phyloP scores from a whole-genome alignment of 2,329 filamentous ascomycete species.

The Achaetomium macrosporum region DNA sequence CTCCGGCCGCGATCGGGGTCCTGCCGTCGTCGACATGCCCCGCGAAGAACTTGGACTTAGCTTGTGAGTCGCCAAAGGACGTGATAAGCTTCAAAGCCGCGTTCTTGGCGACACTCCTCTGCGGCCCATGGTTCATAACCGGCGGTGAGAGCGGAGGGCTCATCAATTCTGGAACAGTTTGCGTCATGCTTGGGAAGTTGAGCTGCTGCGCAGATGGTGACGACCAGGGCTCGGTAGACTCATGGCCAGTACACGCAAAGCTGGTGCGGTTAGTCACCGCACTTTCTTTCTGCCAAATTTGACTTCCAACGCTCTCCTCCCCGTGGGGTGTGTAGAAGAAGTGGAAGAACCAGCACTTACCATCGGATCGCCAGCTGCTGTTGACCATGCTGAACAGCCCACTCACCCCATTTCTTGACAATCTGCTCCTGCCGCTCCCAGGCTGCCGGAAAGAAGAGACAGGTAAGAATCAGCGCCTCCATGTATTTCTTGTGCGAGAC shows the following conservation, averaged over 20 bases:
- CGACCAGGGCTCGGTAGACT: conserved; percentile 80
- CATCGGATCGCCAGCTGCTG: conserved; percentile 87
- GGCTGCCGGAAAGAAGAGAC: conserved; percentile 72
- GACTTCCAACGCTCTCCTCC: not conserved
- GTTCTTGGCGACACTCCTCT: conserved; percentile 65
- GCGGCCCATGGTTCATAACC: conserved; percentile 52
- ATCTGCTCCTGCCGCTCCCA: conserved; percentile 89
- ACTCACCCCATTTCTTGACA: conserved; percentile 90
- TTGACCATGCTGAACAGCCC: conserved; percentile 78
- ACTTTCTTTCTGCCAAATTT: not conserved
- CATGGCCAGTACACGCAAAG: conserved; percentile 84
- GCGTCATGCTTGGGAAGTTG: conserved; percentile 45
- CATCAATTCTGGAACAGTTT: conserved; percentile 55
- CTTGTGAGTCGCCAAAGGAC: conserved; percentile 63
- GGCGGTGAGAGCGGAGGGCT: conserved; percentile 73
- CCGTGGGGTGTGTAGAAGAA: not conserved
- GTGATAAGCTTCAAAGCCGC: conserved; percentile 89
- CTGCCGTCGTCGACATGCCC: conserved; percentile 46
- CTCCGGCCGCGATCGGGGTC: conserved; percentile 75
- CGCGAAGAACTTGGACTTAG: conserved; percentile 60
- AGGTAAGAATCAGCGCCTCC: conserved; percentile 87
- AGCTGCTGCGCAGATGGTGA: conserved; percentile 69
- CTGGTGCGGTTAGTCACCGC: conserved; percentile 29
- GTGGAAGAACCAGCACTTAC: conserved; percentile 30
- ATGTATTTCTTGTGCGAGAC: conserved; percentile 85